phyloP scores from a whole-genome alignment of 1,139 yeast genomes.

The Lodderomyces pseudojiufengensis region DNA sequence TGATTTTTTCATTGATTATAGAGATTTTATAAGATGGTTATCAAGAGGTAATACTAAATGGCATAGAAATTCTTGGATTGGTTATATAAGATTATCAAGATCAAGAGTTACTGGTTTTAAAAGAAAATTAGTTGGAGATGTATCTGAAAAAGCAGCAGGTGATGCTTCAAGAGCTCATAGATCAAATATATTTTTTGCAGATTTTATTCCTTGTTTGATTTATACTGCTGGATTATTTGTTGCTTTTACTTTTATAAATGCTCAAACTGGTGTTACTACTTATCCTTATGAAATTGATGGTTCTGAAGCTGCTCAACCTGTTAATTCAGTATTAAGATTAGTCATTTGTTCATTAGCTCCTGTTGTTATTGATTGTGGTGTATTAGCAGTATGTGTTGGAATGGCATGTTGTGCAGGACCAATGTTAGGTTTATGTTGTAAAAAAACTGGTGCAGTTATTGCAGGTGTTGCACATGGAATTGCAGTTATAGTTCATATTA shows the following conservation, averaged over 20 bases:
- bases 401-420: slow-evolving; percentile 98
- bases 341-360: slow-evolving; percentile 91
- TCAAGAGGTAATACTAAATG: slow-evolving; percentile 98
- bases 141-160: slow-evolving; percentile 91
- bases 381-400: slow-evolving; percentile 65
- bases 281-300: slow-evolving; percentile 28
- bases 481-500: slow-evolving; percentile 80
- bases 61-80: slow-evolving; percentile 99
- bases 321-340: slow-evolving; percentile 81
- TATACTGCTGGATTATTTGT: slow-evolving; percentile 89
- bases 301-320: slow-evolving; percentile 39
- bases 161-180: slow-evolving; percentile 94
- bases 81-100: slow-evolving; percentile 91
- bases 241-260: slow-evolving; percentile 90
- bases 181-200: slow-evolving; percentile 80
- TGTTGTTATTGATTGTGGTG: slow-evolving; percentile 85
- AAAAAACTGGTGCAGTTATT: slow-evolving; percentile 95
- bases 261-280: slow-evolving; percentile 87
- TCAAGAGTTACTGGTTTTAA: slow-evolving; percentile 98
- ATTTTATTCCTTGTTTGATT: slow-evolving; percentile 76
- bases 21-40: slow-evolving; percentile 97
- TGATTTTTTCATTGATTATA: slow-evolving; percentile 97
- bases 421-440: slow-evolving; percentile 89
- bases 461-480: slow-evolving; percentile 97
- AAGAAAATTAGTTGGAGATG: slow-evolving; percentile 83